Percentiles rank a stretch among this genome's conserved stretches.
Evolutionary conservation across 23 red algal species (phyloP).

Genomic region (Rhodosorus marinus): DNA sequence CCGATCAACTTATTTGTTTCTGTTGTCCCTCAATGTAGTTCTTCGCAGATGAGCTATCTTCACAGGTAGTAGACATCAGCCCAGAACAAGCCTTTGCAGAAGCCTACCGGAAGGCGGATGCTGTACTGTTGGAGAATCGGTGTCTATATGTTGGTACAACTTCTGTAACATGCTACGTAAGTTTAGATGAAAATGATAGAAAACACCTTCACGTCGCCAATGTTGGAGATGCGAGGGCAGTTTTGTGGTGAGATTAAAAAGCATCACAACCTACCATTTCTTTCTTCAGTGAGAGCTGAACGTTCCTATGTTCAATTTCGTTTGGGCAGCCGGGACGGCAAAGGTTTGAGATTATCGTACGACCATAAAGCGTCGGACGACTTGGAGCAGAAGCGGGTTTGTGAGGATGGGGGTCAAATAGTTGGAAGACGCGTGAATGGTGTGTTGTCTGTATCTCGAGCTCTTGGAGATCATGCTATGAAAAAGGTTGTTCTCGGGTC

Average conservation of each 20-base stretch:
- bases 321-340: slow-evolving; percentile 41
- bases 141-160: slow-evolving; percentile 52
- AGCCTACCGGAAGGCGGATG: slow-evolving; percentile 7
- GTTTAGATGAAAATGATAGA: slow-evolving; percentile 4
- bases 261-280: too few species aligned
- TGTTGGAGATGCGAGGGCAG: slow-evolving; percentile 72
- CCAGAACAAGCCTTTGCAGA: slow-evolving; percentile 3
- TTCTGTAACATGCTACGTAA: slow-evolving; percentile 53
- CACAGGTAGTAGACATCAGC: not conserved
- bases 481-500: slow-evolving; percentile 59
- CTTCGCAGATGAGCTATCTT: too few species aligned
- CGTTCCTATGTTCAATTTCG: too few species aligned
- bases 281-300: not conserved
- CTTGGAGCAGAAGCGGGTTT: slow-evolving; percentile 33
- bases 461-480: slow-evolving; percentile 84
- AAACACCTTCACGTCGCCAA: slow-evolving; percentile 68
- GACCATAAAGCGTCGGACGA: slow-evolving; percentile 63
- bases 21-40: too few species aligned
- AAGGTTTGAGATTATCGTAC: slow-evolving; percentile 28
- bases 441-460: slow-evolving; percentile 69
- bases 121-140: not conserved
- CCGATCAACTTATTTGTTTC: too few species aligned
- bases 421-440: slow-evolving; percentile 43
- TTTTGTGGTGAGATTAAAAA: slow-evolving; percentile 8
- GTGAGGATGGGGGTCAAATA: slow-evolving; percentile 62